Evolutionary conservation across 768 basidiomycete species (phyloP).

Genomic region (Kockovaella imperatae): DNA sequence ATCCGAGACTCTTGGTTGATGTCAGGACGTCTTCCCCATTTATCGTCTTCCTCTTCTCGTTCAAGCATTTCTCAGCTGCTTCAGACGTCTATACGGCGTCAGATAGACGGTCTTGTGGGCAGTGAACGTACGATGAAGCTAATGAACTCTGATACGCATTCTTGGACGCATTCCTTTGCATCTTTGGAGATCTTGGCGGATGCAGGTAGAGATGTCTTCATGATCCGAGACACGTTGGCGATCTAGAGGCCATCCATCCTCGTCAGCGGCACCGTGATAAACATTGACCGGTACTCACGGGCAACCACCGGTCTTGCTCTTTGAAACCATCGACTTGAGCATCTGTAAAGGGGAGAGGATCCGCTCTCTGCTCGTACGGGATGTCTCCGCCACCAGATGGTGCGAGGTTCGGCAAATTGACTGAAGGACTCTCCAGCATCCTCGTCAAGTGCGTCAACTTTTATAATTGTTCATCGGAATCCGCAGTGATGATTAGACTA

Average conservation of each 20-base stretch:
- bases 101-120: neutral
- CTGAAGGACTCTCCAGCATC: too few species aligned
- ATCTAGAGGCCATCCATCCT: slow-evolving; percentile 57
- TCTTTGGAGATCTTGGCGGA: slow-evolving; percentile 96
- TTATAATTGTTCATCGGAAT: too few species aligned
- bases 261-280: neutral
- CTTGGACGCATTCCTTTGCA: slow-evolving; percentile 96
- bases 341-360: slow-evolving; percentile 56
- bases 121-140: slow-evolving; percentile 63
- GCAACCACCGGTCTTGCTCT: slow-evolving; percentile 91
- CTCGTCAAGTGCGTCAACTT: too few species aligned
- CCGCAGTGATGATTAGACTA: too few species aligned
- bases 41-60: slow-evolving; percentile 96
- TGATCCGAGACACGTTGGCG: slow-evolving; percentile 94
- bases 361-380: neutral
- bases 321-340: slow-evolving; percentile 88
- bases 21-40: slow-evolving; percentile 95
- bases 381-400: neutral
- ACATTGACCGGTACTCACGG: slow-evolving; percentile 57
- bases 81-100: slow-evolving; percentile 58
- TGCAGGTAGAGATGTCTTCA: slow-evolving; percentile 82
- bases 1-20: slow-evolving; percentile 86
- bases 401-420: neutral
- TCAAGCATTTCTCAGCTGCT: slow-evolving; percentile 85
- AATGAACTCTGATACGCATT: slow-evolving; percentile 97